Percentiles rank a stretch among this genome's conserved stretches.
Conservation (phyloP, 2,329 filamentous ascomycete genomes). For the Cladophialophora chaetospira region DNA sequence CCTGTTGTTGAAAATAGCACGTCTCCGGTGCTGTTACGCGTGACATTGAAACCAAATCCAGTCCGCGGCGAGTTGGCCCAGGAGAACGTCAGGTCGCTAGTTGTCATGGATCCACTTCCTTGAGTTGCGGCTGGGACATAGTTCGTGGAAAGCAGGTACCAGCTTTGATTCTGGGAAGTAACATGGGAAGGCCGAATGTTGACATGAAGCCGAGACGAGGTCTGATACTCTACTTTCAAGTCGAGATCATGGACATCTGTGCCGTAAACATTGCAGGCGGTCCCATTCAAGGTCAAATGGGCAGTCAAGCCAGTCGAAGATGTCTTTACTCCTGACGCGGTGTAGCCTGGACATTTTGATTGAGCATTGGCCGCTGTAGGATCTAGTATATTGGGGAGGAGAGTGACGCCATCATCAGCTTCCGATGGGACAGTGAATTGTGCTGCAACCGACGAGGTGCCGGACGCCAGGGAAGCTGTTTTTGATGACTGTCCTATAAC, state of each 20-base stretch:
- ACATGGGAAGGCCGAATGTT: constrained; percentile 69
- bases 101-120: constrained; percentile 42
- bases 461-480: constrained; percentile 8
- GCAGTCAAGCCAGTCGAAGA: constrained; percentile 54
- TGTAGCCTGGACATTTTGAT: constrained; percentile 63
- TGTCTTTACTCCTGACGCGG: constrained; percentile 52
- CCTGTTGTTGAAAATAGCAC: constrained; percentile 68
- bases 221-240: constrained; percentile 69
- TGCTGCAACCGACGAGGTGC: constrained; percentile 18
- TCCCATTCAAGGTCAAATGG: constrained; percentile 54
- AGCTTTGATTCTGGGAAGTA: constrained; percentile 62
- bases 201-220: constrained; percentile 66
- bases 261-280: constrained; percentile 72
- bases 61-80: constrained; percentile 57
- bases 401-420: constrained; percentile 48
- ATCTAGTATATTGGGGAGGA: too few species aligned
- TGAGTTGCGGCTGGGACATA: constrained; percentile 60
- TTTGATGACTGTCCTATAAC: constrained; percentile 21
- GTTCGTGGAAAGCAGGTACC: constrained; percentile 67
- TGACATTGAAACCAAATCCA: constrained; percentile 59
- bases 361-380: constrained; percentile 65
- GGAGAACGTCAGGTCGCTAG: constrained; percentile 52
- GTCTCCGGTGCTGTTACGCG: constrained; percentile 62
- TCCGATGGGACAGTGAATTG: constrained; percentile 52
- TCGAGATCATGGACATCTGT: constrained; percentile 69